A percentile compares a stretch with the other conserved stretches of the same genome.
Conservation (phyloP, 192 early-diverging fungal species). For the Allomyces javanicus region DNA sequence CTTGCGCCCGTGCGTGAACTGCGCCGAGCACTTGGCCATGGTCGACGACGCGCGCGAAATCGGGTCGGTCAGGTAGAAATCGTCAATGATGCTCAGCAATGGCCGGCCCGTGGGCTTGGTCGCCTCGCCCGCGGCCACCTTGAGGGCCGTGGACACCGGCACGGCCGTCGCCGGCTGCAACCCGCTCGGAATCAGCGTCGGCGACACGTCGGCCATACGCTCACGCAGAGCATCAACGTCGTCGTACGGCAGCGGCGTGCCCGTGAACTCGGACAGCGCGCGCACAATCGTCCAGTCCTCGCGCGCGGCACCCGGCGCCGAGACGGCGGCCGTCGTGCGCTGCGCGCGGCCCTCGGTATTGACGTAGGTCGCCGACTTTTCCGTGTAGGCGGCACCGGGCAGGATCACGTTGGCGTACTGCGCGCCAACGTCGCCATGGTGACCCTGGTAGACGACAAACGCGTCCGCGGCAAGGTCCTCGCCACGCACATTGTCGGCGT, state of each 20-base stretch:
- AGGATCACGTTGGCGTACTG: conserved; percentile 87
- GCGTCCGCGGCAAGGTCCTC: conserved; percentile 64
- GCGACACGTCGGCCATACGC: conserved; percentile 72
- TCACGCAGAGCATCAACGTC: conserved; percentile 59
- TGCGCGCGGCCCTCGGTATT: conserved; percentile 96
- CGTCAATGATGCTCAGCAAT: conserved; percentile 46
- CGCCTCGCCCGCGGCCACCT: conserved; percentile 6
- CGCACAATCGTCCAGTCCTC: conserved; percentile 99
- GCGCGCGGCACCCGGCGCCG: conserved; percentile 62
- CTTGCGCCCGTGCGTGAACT: conserved; percentile 7
- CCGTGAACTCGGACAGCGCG: conserved; percentile 80
- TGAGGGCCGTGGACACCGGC: conserved; percentile 16
- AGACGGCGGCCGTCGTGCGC: conserved; percentile 77
- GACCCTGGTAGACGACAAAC: conserved; percentile 98
- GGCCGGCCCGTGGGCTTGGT: conserved; percentile 13
- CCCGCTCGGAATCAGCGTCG: conserved; percentile 50
- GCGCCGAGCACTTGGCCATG: conserved; percentile 84
- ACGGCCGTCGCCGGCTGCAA: conserved; percentile 31
- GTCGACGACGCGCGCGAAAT: conserved; percentile 80
- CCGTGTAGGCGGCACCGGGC: conserved; percentile 88
- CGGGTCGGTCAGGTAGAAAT: conserved; percentile 90
- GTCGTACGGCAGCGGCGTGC: conserved; percentile 72
- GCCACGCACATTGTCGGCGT: conserved; percentile 67
- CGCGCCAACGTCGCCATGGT: conserved; percentile 94
- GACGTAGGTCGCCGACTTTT: conserved; percentile 86